Percentiles rank a stretch among this genome's conserved stretches.
phyloP scores from a whole-genome alignment of 768 basidiomycete species.

The Trametes cingulata region DNA sequence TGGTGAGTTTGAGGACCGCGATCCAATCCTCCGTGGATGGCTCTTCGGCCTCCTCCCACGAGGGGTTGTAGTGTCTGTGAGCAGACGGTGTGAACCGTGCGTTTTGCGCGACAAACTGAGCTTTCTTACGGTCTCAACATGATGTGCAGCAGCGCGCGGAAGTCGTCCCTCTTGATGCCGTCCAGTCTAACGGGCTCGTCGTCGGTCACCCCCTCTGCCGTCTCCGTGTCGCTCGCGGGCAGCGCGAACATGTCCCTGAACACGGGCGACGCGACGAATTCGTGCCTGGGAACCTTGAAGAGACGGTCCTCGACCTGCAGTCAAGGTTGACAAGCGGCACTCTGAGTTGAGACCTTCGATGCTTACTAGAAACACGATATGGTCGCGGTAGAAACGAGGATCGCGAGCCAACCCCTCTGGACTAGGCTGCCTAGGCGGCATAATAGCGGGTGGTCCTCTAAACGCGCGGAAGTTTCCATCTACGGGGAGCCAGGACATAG shows the following conservation, averaged over 20 bases:
- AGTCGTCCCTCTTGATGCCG: constrained; percentile 12
- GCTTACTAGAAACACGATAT: constrained; percentile 7
- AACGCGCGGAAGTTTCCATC: too few species aligned
- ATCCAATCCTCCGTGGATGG: constrained; percentile 19
- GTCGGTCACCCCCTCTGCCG: constrained; percentile 24
- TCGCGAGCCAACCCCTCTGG: background rate
- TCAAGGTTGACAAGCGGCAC: background rate
- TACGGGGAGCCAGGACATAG: too few species aligned
- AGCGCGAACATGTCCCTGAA: constrained; percentile 25
- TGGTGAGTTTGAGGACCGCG: constrained; percentile 18
- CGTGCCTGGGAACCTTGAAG: constrained; percentile 26
- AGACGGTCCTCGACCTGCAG: constrained; percentile 18
- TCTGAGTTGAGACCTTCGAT: background rate
- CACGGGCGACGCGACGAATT: constrained; percentile 21
- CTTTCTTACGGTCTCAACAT: constrained; percentile 24
- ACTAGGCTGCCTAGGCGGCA: too few species aligned
- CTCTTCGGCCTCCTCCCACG: background rate
- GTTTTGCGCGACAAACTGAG: background rate
- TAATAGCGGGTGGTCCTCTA: too few species aligned
- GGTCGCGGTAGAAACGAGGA: constrained; percentile 2
- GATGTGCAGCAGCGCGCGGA: constrained; percentile 22
- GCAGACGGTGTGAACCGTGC: too few species aligned
- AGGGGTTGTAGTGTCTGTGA: constrained; percentile 17
- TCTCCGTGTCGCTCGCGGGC: background rate
- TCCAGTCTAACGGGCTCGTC: constrained; percentile 21